These are phyloP conservation scores for Skeletonema costatum DNA, from an alignment of 108 stramenopile genomes.

Conservation along the genomic window DNA sequence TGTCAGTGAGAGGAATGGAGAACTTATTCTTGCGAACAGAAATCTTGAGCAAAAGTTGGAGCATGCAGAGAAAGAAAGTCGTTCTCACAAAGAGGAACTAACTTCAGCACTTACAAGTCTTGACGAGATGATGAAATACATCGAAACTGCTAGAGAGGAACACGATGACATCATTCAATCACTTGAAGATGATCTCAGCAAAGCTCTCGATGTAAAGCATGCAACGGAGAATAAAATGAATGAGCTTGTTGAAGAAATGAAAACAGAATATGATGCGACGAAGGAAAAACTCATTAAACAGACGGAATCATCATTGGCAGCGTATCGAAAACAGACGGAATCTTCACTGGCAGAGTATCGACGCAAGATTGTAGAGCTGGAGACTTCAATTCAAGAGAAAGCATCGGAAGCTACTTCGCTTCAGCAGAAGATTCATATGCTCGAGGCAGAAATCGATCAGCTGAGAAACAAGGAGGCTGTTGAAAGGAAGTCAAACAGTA, in stretches of 20 bases:
- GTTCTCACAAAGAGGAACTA: conserved; percentile 23
- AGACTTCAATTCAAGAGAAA: neutral
- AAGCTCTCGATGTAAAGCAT: conserved; percentile 3
- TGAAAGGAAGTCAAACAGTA: neutral
- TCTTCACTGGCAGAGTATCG: conserved; percentile 7
- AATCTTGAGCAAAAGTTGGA: neutral
- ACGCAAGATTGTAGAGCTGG: conserved; percentile 8
- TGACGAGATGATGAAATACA: conserved; percentile 51
- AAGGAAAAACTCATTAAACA: conserved; percentile 13
- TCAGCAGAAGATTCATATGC: neutral
- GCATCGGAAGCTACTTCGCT: neutral
- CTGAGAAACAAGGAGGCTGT: neutral
- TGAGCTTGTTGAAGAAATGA: neutral
- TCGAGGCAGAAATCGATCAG: neutral
- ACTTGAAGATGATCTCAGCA: conserved; percentile 26
- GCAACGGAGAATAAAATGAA: conserved; percentile 7
- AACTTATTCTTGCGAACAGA: neutral
- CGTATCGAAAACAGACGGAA: conserved; percentile 5
- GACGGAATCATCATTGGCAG: neutral
- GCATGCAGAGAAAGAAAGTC: conserved; percentile 4
- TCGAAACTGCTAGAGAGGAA: conserved; percentile 29
- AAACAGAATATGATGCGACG: neutral
- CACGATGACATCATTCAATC: conserved; percentile 35
- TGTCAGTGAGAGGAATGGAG: neutral
- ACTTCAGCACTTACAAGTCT: conserved; percentile 28